Evolutionary conservation across 1,284 basidiomycete genomes (phyloP).

Genomic region (Microstroma glucosiphilum): DNA sequence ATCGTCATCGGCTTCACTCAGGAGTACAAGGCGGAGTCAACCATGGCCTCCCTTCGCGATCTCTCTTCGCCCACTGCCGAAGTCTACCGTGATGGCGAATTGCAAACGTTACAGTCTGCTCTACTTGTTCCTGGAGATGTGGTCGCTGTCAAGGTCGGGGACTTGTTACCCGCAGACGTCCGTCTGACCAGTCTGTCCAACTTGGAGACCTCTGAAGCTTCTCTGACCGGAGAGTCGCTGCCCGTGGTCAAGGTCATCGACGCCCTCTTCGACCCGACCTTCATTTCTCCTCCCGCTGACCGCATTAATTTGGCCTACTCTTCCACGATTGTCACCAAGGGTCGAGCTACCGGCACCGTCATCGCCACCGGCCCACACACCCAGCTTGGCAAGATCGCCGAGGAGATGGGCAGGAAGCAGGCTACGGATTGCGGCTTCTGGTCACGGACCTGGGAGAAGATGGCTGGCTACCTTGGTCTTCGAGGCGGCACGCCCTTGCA

Average conservation of each 20-base stretch:
- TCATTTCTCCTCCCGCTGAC: conserved; percentile 18
- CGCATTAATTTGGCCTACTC: conserved; percentile 38
- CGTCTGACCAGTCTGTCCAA: conserved; percentile 33
- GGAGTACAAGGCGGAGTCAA: conserved; percentile 43
- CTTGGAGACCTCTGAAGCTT: conserved; percentile 42
- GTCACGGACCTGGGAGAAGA: conserved; percentile 30
- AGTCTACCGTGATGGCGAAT: conserved; percentile 26
- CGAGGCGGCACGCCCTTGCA: conserved; percentile 60
- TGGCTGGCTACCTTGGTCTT: conserved; percentile 51
- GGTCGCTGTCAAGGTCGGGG: conserved; percentile 50
- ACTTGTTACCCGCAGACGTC: conserved; percentile 39
- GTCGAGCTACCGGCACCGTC: conserved; percentile 36
- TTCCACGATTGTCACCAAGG: conserved; percentile 42
- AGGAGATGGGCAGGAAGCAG: conserved; percentile 19
- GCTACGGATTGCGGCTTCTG: conserved; percentile 17
- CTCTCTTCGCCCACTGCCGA: conserved; percentile 37
- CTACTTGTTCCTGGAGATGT: conserved; percentile 56
- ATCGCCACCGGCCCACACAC: conserved; percentile 37
- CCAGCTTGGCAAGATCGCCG: conserved; percentile 43
- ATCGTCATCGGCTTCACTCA: conserved; percentile 41
- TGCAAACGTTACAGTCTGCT: conserved; percentile 20
- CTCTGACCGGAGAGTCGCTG: conserved; percentile 41
- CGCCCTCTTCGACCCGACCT: conserved; percentile 20
- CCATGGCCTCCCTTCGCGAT: conserved; percentile 39
- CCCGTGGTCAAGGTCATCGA: conserved; percentile 35